These are phyloP conservation scores for Candolleomyces eurysporus DNA, from an alignment of 768 basidiomycete species.

Conservation along the genomic window DNA sequence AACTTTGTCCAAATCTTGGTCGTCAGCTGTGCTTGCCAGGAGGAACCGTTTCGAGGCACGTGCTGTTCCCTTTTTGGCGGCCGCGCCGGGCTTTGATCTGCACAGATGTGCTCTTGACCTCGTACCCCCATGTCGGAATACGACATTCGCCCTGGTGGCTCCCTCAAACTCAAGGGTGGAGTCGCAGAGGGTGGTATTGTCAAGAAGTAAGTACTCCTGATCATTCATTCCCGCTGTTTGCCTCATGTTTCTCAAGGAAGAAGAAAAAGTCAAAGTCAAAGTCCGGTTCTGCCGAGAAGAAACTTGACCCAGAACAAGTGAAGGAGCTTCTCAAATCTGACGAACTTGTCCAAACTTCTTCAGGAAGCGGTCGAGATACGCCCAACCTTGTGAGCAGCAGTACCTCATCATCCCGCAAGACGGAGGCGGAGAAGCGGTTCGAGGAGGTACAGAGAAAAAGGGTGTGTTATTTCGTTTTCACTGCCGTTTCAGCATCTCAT, in stretches of 20 bases:
- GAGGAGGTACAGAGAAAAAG: conserved; percentile 82
- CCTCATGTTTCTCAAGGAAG: conserved; percentile 38
- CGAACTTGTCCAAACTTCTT: conserved; percentile 42
- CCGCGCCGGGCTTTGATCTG: not conserved
- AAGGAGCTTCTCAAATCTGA: conserved; percentile 51
- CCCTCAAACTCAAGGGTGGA: conserved; percentile 87
- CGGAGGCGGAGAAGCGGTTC: conserved; percentile 85
- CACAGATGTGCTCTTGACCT: conserved; percentile 13
- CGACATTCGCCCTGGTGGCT: conserved; percentile 80
- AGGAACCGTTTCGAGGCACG: conserved; percentile 15
- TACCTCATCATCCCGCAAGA: conserved; percentile 58
- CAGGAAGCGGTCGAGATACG: conserved; percentile 59
- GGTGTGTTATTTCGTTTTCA: conserved; percentile 43
- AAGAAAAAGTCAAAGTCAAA: conserved; percentile 79
- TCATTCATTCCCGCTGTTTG: conserved; percentile 4
- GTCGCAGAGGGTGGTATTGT: conserved; percentile 75
- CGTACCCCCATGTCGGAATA: conserved; percentile 71
- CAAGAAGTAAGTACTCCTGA: conserved; percentile 62
- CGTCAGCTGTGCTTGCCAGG: not conserved
- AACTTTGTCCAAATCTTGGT: conserved; percentile 1
- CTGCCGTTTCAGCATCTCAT: not conserved
- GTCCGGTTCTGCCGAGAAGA: conserved; percentile 46
- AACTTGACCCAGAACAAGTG: conserved; percentile 44
- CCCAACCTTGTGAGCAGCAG: conserved; percentile 50
- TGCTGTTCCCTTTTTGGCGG: conserved; percentile 13